Base-by-base conservation (phyloP, 768 basidiomycete species). In the Termitomyces sp. region DNA sequence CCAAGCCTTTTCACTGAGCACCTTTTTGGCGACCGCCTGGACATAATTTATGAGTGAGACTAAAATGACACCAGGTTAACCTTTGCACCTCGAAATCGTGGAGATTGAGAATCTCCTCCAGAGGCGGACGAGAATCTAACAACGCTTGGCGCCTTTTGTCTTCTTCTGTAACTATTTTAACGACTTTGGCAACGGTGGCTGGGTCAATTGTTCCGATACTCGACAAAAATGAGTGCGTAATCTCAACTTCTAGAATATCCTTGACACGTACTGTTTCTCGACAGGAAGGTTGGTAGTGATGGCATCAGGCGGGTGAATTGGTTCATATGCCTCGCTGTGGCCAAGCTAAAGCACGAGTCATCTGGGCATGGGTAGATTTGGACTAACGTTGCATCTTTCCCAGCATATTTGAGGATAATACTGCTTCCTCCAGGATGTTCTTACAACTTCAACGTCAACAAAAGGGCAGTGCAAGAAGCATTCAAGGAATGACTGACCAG, bases 371-470 rank as follows among this genome's bases (percentile, higher is more conserved):
- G 47, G 58, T 18, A 1, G 50, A 43, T 32, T 62, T 36, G 16
- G 53, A 69, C 88, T 46, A 71, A 90, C 85, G 88, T 95, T 30
- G 91, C 90, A 67, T 93, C 94, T 66, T 86, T 89, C 42, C 94
- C 94, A 4, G 89, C 91, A 62, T 93, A 91, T 68, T 91, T 90
- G 53, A 94, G 70, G 45, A 93, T 87, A 63, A 94, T 90, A 65
- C 82, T 87, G 66, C 84, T 85, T 12, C 92, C 92, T 79, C 83
- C 84, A 45, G 86, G 33, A 50, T 36, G 33, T 4, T 50, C 33
- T 84, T 33, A n/a, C n/a, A 3, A 26, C 28, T 43, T 13, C 40
- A n/a, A 38, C 46, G 45, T 62, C 45, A 55, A 53, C 38, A 32
- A 49, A 49, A 32, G 40, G 43, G 33, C 48, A 58, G 38, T 57